A percentile compares a stretch with the other conserved stretches of the same genome.
phyloP scores from a whole-genome alignment of 2,329 filamentous ascomycete genomes.

The Colletotrichum coccodes region DNA sequence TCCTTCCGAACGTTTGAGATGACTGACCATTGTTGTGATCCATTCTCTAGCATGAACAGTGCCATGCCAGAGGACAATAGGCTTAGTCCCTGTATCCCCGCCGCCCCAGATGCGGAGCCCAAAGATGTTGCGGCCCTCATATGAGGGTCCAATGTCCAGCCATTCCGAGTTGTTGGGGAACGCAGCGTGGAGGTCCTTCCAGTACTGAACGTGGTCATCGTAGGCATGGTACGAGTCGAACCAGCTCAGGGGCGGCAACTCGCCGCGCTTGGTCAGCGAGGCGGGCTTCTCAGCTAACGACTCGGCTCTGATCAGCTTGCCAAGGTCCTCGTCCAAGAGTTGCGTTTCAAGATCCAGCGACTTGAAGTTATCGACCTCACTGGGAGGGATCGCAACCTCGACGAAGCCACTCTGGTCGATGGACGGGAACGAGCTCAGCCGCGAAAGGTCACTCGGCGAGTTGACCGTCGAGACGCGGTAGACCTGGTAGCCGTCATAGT shows the following conservation, averaged over 20 bases:
- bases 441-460: conserved; percentile 32
- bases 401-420: conserved; percentile 41
- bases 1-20: not conserved
- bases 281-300: conserved; percentile 35
- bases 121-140: conserved; percentile 62
- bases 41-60: conserved; percentile 66
- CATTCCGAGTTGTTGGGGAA: conserved; percentile 59
- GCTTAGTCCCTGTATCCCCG: conserved; percentile 50
- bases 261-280: conserved; percentile 36
- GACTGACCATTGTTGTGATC: conserved; percentile 67
- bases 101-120: conserved; percentile 64
- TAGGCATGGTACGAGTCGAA: conserved; percentile 65
- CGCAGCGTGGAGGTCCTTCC: conserved; percentile 54
- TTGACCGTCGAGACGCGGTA: conserved; percentile 38
- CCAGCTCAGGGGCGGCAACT: conserved; percentile 53
- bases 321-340: conserved; percentile 41
- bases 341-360: conserved; percentile 38
- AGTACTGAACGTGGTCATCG: conserved; percentile 60
- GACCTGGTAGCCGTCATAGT: conserved; percentile 46
- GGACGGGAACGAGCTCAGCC: conserved; percentile 34
- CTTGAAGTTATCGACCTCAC: conserved; percentile 39
- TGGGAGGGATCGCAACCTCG: conserved; percentile 45
- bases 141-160: conserved; percentile 54
- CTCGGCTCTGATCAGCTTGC: conserved; percentile 41
- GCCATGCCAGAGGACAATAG: conserved; percentile 59